phyloP scores from a whole-genome alignment of 2,329 filamentous ascomycete species.

The Fusarium lateritium region DNA sequence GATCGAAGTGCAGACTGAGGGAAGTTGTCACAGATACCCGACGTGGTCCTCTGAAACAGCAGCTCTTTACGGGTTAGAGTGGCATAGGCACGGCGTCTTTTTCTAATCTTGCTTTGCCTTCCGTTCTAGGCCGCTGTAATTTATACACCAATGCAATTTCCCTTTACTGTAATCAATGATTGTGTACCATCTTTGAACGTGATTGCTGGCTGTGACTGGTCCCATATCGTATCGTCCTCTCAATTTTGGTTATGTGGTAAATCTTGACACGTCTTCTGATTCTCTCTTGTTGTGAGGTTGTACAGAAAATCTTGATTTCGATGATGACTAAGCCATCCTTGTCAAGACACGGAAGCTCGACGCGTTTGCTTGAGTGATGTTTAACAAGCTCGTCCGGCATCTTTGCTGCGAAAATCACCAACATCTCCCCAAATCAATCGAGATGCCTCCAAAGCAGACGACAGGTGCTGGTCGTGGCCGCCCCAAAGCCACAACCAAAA shows the following conservation, averaged over 20 bases:
- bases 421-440: not conserved
- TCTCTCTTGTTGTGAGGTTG: not conserved
- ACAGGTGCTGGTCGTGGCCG: conserved; percentile 56
- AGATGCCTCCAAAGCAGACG: conserved; percentile 62
- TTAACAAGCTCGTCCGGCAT: not conserved
- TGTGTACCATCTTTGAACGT: not conserved
- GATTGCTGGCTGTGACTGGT: not conserved
- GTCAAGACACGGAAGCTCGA: not conserved
- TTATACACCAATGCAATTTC: conserved; percentile 73
- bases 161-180: conserved; percentile 52
- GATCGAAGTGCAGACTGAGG: conserved; percentile 62
- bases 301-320: not conserved
- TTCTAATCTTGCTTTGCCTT: conserved; percentile 61
- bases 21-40: conserved; percentile 59
- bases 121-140: conserved; percentile 72
- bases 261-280: too few species aligned
- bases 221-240: too few species aligned
- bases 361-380: not conserved
- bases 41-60: conserved; percentile 58
- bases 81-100: conserved; percentile 65
- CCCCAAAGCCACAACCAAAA: conserved; percentile 49
- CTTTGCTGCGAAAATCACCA: not conserved
- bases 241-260: too few species aligned
- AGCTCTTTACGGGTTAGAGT: conserved; percentile 64
- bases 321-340: conserved; percentile 32